These are phyloP conservation scores for Venturia carpophila DNA, from an alignment of 2,329 filamentous ascomycete species.

Conservation along the genomic window DNA sequence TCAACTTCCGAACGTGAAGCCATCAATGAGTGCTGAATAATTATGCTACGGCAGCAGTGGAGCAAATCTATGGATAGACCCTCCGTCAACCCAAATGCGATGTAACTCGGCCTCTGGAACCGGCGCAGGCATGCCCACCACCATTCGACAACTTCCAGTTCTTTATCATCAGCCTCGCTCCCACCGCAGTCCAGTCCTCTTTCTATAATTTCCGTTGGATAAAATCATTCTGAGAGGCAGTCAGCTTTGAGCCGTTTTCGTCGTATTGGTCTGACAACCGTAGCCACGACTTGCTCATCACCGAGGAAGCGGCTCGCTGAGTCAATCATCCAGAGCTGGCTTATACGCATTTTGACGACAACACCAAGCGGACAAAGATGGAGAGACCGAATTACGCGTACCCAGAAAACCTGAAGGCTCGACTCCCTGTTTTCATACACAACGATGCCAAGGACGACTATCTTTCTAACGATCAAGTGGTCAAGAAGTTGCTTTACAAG, in stretches of 20 bases:
- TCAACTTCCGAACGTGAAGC: no score
- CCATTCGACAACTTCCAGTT: neutral
- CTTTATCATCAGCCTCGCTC: neutral
- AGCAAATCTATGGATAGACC: no score
- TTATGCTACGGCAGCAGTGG: no score
- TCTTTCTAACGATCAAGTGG: slow-evolving; percentile 22
- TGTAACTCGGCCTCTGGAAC: neutral
- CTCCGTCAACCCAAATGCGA: no score
- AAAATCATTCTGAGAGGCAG: neutral
- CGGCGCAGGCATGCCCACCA: neutral
- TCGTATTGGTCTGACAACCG: neutral
- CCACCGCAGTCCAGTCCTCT: neutral
- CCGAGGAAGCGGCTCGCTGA: slow-evolving; percentile 27
- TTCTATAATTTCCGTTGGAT: neutral
- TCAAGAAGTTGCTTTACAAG: slow-evolving; percentile 24
- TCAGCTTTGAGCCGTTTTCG: neutral
- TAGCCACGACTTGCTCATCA: slow-evolving; percentile 22
- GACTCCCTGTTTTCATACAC: slow-evolving; percentile 26
- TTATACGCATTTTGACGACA: slow-evolving; percentile 25
- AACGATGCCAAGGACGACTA: slow-evolving; percentile 25
- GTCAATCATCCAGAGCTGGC: slow-evolving; percentile 28
- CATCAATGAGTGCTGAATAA: no score
- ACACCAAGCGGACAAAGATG: slow-evolving; percentile 26
- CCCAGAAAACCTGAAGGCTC: slow-evolving; percentile 26
- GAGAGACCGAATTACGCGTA: slow-evolving; percentile 29